Percentiles rank a stretch among this genome's conserved stretches.
Conservation (phyloP, 768 basidiomycete species). For the Mycena kentingensis region DNA sequence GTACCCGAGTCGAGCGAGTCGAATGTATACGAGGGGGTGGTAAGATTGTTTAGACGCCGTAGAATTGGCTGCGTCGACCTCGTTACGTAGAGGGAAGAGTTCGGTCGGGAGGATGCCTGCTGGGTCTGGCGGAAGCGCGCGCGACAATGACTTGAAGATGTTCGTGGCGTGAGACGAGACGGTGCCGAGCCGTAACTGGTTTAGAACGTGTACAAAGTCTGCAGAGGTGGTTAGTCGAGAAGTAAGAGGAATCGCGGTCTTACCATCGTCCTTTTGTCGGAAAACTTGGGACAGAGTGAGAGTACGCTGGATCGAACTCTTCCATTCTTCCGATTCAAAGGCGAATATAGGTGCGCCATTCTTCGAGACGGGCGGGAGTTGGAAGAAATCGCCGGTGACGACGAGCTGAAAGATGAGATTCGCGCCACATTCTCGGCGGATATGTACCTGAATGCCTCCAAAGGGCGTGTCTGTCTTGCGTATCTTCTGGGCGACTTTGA, state of each 20-base stretch:
- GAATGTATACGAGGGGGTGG: slow-evolving; percentile 45
- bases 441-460: too few species aligned
- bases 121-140: slow-evolving; percentile 20
- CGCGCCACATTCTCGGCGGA: too few species aligned
- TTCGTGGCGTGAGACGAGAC: slow-evolving; percentile 30
- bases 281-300: slow-evolving; percentile 95
- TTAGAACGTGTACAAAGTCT: slow-evolving; percentile 76
- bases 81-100: slow-evolving; percentile 64
- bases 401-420: slow-evolving; percentile 74
- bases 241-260: slow-evolving; percentile 20
- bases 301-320: slow-evolving; percentile 67
- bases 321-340: slow-evolving; percentile 85
- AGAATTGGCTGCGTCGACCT: slow-evolving; percentile 68
- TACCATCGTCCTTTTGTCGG: slow-evolving; percentile 88
- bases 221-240: background rate
- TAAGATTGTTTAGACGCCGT: slow-evolving; percentile 52
- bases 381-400: slow-evolving; percentile 98
- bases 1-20: slow-evolving; percentile 54
- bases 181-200: slow-evolving; percentile 68
- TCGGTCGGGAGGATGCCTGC: slow-evolving; percentile 46
- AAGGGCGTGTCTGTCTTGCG: slow-evolving; percentile 47
- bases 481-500: slow-evolving; percentile 52
- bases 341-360: slow-evolving; percentile 71
- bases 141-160: slow-evolving; percentile 19
- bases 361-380: slow-evolving; percentile 88